Percentiles rank a stretch among this genome's conserved stretches.
These are phyloP conservation scores for Agastache rugosa DNA, from an alignment of 257 asterid genomes.

Conservation along the genomic window DNA sequence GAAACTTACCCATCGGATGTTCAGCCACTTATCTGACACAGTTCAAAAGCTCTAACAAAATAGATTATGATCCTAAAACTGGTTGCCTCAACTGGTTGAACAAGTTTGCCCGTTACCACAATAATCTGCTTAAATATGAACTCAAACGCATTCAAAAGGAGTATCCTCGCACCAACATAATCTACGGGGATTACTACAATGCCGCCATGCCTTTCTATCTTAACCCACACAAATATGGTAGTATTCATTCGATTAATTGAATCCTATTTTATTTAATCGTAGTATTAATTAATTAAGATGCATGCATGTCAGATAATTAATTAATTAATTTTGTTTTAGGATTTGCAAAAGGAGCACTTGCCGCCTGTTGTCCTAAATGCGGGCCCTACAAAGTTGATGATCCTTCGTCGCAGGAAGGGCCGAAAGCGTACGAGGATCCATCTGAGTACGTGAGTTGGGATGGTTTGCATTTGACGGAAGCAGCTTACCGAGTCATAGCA, in stretches of 20 bases:
- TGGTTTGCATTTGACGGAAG: slow-evolving; percentile 53
- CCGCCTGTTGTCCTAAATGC: slow-evolving; percentile 51
- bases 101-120: slow-evolving; percentile 29
- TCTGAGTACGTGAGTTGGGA: slow-evolving; percentile 46
- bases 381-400: slow-evolving; percentile 39
- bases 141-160: slow-evolving; percentile 24
- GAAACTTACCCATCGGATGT: slow-evolving; percentile 48
- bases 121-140: slow-evolving; percentile 7
- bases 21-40: slow-evolving; percentile 38
- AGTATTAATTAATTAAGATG: no score
- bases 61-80: slow-evolving; percentile 42
- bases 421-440: slow-evolving; percentile 40
- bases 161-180: slow-evolving; percentile 40
- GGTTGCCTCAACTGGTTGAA: slow-evolving; percentile 62
- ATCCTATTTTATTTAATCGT: no score
- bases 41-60: slow-evolving; percentile 31
- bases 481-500: slow-evolving; percentile 42
- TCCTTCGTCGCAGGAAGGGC: neutral
- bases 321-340: slow-evolving; percentile 13
- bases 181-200: slow-evolving; percentile 55
- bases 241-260: no score
- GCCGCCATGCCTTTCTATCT: slow-evolving; percentile 44
- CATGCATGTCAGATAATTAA: no score
- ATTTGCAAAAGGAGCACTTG: slow-evolving; percentile 26
- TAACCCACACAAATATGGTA: slow-evolving; percentile 36